A percentile compares a stretch with the other conserved stretches of the same genome.
Evolutionary conservation across 805 yeast species (phyloP).

Genomic region (Metschnikowia orientalis): DNA sequence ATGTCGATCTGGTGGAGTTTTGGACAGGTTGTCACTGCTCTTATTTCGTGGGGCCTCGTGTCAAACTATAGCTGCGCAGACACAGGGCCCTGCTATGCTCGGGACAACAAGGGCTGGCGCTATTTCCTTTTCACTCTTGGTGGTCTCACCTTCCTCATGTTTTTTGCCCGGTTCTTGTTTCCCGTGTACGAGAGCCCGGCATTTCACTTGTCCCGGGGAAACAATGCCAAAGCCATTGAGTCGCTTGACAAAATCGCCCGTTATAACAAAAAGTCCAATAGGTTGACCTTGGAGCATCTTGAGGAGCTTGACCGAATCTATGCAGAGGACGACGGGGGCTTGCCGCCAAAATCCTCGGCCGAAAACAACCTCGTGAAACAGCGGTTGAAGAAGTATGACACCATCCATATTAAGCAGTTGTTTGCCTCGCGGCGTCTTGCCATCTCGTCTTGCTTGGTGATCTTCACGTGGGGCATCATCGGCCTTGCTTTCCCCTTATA

Average conservation of each 20-base stretch:
- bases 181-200: conserved; percentile 53
- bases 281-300: conserved; percentile 46
- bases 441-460: conserved; percentile 38
- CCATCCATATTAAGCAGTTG: conserved; percentile 41
- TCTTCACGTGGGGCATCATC: conserved; percentile 51
- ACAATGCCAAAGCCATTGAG: conserved; percentile 46
- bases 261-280: conserved; percentile 37
- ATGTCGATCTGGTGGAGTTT: conserved; percentile 31
- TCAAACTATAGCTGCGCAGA: conserved; percentile 14
- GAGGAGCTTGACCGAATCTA: conserved; percentile 37
- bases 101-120: conserved; percentile 58
- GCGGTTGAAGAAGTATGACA: conserved; percentile 20
- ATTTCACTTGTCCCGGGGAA: conserved; percentile 48
- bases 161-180: conserved; percentile 31
- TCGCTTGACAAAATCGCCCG: conserved; percentile 42
- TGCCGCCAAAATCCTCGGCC: conserved; percentile 1
- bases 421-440: conserved; percentile 45
- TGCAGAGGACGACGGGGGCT: conserved; percentile 16
- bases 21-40: conserved; percentile 19
- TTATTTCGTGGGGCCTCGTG: conserved; percentile 16
- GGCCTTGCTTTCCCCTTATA: conserved; percentile 18
- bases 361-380: conserved; percentile 6
- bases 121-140: conserved; percentile 47
- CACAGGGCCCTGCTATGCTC: conserved; percentile 33
- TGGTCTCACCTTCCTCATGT: conserved; percentile 42